These are phyloP conservation scores for Calonectria crousiana DNA, from an alignment of 2,329 filamentous ascomycete genomes.

Conservation along the genomic window DNA sequence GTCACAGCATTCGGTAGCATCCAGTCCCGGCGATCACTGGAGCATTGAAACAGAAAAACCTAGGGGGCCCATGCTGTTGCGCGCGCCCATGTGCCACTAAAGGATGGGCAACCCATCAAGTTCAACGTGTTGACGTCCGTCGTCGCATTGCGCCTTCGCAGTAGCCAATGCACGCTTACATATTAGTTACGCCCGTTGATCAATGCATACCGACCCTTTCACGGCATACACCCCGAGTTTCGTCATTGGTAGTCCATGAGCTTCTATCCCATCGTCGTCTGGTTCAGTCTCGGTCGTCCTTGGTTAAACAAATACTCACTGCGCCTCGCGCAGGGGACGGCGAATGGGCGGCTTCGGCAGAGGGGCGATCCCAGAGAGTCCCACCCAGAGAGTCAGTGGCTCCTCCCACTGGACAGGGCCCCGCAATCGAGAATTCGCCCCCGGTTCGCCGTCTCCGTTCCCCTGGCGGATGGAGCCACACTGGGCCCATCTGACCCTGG, in stretches of 20 bases:
- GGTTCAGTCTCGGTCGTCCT: neutral
- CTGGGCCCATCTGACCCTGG: conserved; percentile 14
- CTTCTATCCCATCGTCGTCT: neutral
- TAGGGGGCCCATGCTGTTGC: neutral
- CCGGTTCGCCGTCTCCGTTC: conserved; percentile 8
- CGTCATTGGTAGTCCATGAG: neutral
- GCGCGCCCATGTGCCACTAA: neutral
- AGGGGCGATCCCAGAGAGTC: conserved; percentile 4
- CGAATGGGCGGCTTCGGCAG: neutral
- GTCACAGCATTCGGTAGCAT: neutral
- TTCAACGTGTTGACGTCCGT: neutral
- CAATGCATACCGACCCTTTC: neutral
- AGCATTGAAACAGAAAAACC: conserved; percentile 5
- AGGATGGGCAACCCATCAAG: neutral
- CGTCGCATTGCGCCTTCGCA: neutral
- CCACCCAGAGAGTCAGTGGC: neutral
- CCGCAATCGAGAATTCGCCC: conserved; percentile 14
- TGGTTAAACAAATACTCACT: neutral
- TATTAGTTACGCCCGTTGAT: neutral
- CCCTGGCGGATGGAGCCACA: conserved; percentile 12
- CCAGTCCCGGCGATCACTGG: conserved; percentile 4
- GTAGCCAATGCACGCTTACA: neutral
- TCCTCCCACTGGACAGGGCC: conserved; percentile 1
- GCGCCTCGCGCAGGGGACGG: neutral
- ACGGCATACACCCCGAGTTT: neutral